Evolutionary conservation across 2,329 filamentous ascomycete genomes (phyloP).

Genomic region (Colletotrichum siamense): DNA sequence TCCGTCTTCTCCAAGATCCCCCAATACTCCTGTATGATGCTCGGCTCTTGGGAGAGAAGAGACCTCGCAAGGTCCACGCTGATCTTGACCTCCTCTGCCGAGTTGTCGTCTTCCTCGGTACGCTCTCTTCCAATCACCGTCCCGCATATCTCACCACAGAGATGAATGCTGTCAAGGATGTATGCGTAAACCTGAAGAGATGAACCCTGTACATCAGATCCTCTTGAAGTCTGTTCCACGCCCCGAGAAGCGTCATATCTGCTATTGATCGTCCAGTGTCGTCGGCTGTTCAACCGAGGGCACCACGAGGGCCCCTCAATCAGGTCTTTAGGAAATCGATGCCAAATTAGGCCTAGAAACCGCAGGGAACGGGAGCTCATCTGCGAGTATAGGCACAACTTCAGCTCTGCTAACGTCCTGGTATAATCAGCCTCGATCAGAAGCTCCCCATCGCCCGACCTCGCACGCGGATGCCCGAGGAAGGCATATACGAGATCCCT

Average conservation of each 20-base stretch:
- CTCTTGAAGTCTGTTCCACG: background rate
- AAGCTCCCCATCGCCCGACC: background rate
- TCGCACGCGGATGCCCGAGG: background rate
- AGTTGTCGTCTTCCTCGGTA: background rate
- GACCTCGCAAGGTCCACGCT: background rate
- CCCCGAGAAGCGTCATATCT: background rate
- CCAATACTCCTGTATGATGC: background rate
- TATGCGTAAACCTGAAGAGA: background rate
- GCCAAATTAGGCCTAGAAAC: background rate
- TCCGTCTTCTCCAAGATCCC: background rate
- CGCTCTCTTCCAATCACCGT: background rate
- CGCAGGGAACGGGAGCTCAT: background rate
- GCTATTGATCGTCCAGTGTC: background rate
- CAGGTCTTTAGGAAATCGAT: background rate
- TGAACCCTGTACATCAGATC: background rate
- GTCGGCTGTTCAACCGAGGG: background rate
- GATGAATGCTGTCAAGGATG: background rate
- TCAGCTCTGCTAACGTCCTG: background rate
- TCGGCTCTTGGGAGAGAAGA: background rate
- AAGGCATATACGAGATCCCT: background rate
- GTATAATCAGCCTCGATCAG: background rate
- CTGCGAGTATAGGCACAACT: background rate
- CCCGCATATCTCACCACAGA: background rate
- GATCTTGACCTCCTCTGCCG: background rate
- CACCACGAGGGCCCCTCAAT: background rate